Evolutionary conservation across 2,329 filamentous ascomycete genomes (phyloP).

Genomic region (Aspergillus ochraceus): DNA sequence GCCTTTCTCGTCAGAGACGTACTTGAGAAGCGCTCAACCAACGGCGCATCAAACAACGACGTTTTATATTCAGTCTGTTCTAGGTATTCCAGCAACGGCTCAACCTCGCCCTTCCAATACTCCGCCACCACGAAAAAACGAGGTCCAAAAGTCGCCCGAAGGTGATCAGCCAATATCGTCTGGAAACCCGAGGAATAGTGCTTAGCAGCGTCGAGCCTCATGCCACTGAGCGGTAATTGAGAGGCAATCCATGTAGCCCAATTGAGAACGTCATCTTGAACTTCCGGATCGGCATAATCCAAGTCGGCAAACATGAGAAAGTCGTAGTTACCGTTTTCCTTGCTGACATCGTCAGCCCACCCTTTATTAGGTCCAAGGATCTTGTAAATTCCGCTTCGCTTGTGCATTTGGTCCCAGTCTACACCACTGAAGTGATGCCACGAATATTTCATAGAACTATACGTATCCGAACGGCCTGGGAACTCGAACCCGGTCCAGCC

Average conservation of each 20-base stretch:
- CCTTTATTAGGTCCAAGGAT: slow-evolving; percentile 63
- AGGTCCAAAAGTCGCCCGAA: slow-evolving; percentile 53
- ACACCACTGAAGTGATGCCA: slow-evolving; percentile 69
- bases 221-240: slow-evolving; percentile 62
- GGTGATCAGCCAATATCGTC: slow-evolving; percentile 60
- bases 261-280: slow-evolving; percentile 61
- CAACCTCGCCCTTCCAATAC: slow-evolving; percentile 63
- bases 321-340: slow-evolving; percentile 66
- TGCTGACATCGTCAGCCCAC: slow-evolving; percentile 63
- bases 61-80: slow-evolving; percentile 59
- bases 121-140: slow-evolving; percentile 68
- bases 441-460: slow-evolving; percentile 64
- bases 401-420: slow-evolving; percentile 61
- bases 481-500: slow-evolving; percentile 63
- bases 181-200: slow-evolving; percentile 70
- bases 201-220: slow-evolving; percentile 71
- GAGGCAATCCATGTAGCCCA: slow-evolving; percentile 69
- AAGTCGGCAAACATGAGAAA: slow-evolving; percentile 73
- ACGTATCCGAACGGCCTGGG: slow-evolving; percentile 34
- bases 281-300: slow-evolving; percentile 65
- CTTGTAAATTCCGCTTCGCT: slow-evolving; percentile 64
- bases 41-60: slow-evolving; percentile 65
- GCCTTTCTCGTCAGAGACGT: slow-evolving; percentile 57
- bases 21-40: slow-evolving; percentile 66
- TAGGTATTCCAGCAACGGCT: slow-evolving; percentile 59